Evolutionary conservation across 2,329 filamentous ascomycete species (phyloP).

Genomic region (Claviceps digitariae): DNA sequence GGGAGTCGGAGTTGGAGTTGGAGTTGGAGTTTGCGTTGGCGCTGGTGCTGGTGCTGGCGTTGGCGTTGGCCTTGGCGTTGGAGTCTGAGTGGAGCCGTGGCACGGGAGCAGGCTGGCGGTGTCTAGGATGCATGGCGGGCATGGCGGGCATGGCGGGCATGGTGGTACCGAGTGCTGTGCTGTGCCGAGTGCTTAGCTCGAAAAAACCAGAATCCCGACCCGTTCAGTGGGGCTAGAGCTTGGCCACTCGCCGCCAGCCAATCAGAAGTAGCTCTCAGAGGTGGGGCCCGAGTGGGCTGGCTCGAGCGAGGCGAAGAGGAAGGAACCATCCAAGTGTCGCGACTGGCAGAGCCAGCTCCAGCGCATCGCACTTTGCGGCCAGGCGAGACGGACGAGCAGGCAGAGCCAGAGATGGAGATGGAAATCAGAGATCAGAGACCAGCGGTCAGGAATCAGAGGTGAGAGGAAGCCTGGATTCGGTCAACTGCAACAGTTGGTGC

Average conservation of each 20-base stretch:
- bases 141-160: background rate
- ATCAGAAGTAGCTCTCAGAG: too few species aligned
- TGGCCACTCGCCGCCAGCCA: too few species aligned
- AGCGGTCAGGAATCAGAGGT: too few species aligned
- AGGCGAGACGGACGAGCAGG: background rate
- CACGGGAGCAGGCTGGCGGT: conserved; percentile 11
- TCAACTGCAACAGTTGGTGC: too few species aligned
- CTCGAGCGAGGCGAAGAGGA: background rate
- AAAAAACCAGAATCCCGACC: conserved; percentile 13
- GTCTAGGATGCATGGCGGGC: conserved; percentile 18
- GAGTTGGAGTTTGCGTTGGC: background rate
- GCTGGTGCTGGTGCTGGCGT: background rate
- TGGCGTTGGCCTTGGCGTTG: conserved; percentile 1
- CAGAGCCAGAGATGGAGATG: too few species aligned
- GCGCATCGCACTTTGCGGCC: conserved; percentile 2
- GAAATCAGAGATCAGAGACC: too few species aligned
- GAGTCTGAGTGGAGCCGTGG: conserved; percentile 4
- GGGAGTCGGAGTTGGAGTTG: background rate
- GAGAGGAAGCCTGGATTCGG: too few species aligned
- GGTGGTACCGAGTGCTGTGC: conserved; percentile 5
- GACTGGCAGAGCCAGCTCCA: background rate
- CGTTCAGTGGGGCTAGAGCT: too few species aligned
- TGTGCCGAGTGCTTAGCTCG: conserved; percentile 23
- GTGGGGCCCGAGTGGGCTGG: background rate
- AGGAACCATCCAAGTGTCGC: background rate